Evolutionary conservation across 176 grass and related monocot genomes (phyloP).

Genomic region (Olyra latifolia): DNA sequence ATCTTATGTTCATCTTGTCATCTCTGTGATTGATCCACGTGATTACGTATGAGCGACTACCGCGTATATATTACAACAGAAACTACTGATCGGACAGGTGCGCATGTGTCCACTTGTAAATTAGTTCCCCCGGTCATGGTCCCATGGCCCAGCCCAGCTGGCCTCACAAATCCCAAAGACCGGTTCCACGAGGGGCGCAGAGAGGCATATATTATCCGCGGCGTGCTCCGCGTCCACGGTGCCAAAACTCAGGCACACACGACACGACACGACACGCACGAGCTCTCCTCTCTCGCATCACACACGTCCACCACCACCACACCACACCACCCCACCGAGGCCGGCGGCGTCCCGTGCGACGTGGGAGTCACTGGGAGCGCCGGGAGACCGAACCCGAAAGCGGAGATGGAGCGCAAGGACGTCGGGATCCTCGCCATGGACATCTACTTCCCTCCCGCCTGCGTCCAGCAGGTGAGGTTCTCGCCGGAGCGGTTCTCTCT

Average conservation of each 20-base stretch:
- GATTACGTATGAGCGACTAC: no score
- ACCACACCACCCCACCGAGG: neutral
- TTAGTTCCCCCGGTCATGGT: no score
- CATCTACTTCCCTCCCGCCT: conserved; percentile 89
- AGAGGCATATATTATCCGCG: neutral
- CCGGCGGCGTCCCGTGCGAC: neutral
- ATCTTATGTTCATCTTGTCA: no score
- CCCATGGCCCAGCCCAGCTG: no score
- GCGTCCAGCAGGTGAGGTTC: conserved; percentile 61
- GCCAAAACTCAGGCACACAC: neutral
- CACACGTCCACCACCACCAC: neutral
- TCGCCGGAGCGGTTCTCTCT: neutral
- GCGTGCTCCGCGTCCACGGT: conserved; percentile 18
- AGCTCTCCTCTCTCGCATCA: neutral
- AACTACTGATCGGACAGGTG: no score
- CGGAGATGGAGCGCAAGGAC: conserved; percentile 64
- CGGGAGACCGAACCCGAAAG: conserved; percentile 6
- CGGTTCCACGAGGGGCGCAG: neutral
- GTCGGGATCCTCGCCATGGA: conserved; percentile 96
- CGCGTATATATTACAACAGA: no score
- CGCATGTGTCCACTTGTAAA: no score
- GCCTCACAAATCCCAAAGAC: neutral
- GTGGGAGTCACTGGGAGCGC: neutral
- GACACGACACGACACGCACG: neutral
- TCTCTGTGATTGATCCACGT: no score